Evolutionary conservation across 164 flowering plant genomes (phyloP).

Genomic region (Aristolochia contorta): DNA sequence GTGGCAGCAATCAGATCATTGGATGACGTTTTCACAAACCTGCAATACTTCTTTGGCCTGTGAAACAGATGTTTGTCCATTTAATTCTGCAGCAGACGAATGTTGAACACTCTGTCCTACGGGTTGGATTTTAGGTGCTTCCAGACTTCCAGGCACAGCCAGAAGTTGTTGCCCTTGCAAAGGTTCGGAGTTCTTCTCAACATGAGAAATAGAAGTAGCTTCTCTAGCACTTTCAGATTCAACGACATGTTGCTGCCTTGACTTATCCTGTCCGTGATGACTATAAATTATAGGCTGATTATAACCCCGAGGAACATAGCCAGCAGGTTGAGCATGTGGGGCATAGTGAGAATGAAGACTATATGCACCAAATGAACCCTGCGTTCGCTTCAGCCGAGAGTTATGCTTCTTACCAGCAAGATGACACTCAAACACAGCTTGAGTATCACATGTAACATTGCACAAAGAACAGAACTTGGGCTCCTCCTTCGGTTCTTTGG

Average conservation of each 20-base stretch:
- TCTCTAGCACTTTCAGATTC: background rate
- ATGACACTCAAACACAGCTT: conserved; percentile 39
- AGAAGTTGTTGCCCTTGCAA: conserved; percentile 1
- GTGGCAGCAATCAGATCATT: background rate
- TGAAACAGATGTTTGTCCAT: conserved; percentile 4
- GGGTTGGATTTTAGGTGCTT: background rate
- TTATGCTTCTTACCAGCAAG: conserved; percentile 36
- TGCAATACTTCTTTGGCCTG: background rate
- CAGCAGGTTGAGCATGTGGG: conserved; percentile 19
- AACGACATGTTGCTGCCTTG: background rate
- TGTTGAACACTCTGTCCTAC: conserved; percentile 1
- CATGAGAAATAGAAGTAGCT: conserved; percentile 1
- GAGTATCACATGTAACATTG: conserved; percentile 40
- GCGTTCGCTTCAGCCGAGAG: conserved; percentile 25
- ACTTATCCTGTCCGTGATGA: conserved; percentile 5
- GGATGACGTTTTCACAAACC: background rate
- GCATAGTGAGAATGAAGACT: background rate
- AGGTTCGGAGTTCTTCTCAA: background rate
- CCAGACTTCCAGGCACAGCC: conserved; percentile 1
- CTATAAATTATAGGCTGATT: conserved; percentile 7
- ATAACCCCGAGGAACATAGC: conserved; percentile 2
- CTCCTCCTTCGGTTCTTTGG: conserved; percentile 4
- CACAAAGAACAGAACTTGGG: conserved; percentile 14
- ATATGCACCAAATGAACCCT: conserved; percentile 9
- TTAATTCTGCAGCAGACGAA: background rate